These are phyloP conservation scores for Agroathelia rolfsii DNA, from an alignment of 1,284 basidiomycete species.

Conservation along the genomic window DNA sequence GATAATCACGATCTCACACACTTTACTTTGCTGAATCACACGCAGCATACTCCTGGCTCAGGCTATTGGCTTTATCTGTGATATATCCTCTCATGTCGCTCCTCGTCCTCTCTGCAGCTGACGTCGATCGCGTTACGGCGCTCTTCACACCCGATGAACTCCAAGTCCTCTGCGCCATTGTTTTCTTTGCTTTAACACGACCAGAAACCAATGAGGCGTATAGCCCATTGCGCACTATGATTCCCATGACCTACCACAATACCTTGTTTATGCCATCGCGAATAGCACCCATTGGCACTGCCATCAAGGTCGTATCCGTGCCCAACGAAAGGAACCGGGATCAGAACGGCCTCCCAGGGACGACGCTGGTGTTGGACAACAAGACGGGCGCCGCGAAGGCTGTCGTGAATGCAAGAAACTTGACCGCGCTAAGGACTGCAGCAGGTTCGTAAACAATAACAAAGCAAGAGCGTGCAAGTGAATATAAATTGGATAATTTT, in stretches of 20 bases:
- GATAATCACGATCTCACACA: too few relatives aligned
- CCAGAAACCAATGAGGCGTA: constrained; percentile 22
- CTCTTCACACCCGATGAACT: constrained; percentile 34
- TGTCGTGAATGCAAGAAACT: constrained; percentile 62
- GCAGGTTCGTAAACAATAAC: constrained; percentile 42
- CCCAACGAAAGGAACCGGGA: constrained; percentile 31
- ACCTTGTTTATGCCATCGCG: constrained; percentile 67
- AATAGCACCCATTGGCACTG: constrained; percentile 34
- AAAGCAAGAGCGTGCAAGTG: too few relatives aligned
- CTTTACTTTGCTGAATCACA: too few relatives aligned
- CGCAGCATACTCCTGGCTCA: too few relatives aligned
- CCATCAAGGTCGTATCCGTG: constrained; percentile 68
- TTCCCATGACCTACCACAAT: constrained; percentile 40
- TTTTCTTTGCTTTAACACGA: constrained; percentile 30
- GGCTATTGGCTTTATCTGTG: too few relatives aligned
- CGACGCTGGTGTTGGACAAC: constrained; percentile 71
- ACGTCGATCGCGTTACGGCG: constrained; percentile 36
- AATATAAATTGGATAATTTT: background rate
- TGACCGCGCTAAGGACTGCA: constrained; percentile 76
- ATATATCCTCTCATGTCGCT: too few relatives aligned
- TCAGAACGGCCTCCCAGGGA: constrained; percentile 57
- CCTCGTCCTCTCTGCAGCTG: constrained; percentile 39
- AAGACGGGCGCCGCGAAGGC: constrained; percentile 55
- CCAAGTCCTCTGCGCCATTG: constrained; percentile 43
- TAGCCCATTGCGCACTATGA: constrained; percentile 40